Base-by-base conservation (phyloP, 306 rosid species). In the Vachellia collinsii region DNA sequence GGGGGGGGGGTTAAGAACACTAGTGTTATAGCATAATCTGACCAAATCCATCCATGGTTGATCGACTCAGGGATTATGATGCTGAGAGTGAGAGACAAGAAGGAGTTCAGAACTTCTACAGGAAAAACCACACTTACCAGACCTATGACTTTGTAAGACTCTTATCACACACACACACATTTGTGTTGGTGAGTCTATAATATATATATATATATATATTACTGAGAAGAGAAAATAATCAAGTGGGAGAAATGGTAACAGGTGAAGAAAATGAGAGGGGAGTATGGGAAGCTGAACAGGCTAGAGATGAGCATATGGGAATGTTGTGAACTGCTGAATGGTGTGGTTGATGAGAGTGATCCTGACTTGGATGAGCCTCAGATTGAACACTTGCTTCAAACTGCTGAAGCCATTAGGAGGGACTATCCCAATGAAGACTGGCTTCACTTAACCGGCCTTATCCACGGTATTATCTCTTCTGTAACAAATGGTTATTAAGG, bases 261-360 rank as follows among this genome's bases (percentile, higher is more conserved):
- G 88, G 90, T 80, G 11, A 85, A 85, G 80, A 80, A 25, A 51
- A 82, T 74, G 83, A 85, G 85, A 34, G 77, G 74, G 48, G 83
- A 80, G 19, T 87, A 87, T 76, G 42, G 54, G 50, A 87, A 87
- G 74, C 11, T 87, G 77, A 25, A 87, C 83, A 87, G 75, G 25
- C 85, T 54, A 0, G 87, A 87, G 71, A 87, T 87, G 90, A 23
- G 83, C 25, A 82, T 87, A 8, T 87, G 90, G 88, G 87, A 85
- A 56, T 82, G 87, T 11, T 77, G 86, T 82, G 90, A 87, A 20
- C 38, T 87, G 19, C 81, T 87, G 1, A 85, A 85, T 66, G 81
- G 81, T 11, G 84, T 87, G 47, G 88, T 82, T 50, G 82, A 79
- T 58, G 82, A 79, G 25, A 79, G 82, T 59, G 82, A 79, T 34